These are phyloP conservation scores for Davidsoniella australis DNA, from an alignment of 2,329 filamentous ascomycete species.

Conservation along the genomic window DNA sequence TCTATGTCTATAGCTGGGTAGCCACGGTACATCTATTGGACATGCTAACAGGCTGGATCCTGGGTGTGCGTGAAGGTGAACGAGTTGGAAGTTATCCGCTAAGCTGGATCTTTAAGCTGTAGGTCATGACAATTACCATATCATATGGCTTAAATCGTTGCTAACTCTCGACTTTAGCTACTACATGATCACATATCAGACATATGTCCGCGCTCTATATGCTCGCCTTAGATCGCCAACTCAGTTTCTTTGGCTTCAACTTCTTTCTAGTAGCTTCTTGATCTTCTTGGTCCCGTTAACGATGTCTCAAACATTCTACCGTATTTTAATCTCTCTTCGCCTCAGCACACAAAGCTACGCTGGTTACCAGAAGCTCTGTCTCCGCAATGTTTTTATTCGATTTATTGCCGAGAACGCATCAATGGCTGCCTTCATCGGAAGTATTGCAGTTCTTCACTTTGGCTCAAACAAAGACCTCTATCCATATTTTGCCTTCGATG, in stretches of 20 bases:
- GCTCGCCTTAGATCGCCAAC: slow-evolving; percentile 46
- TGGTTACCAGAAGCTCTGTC: slow-evolving; percentile 48
- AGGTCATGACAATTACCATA: slow-evolving; percentile 17
- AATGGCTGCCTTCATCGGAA: slow-evolving; percentile 51
- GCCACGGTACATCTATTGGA: slow-evolving; percentile 48
- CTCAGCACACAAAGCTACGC: slow-evolving; percentile 42
- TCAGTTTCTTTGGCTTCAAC: slow-evolving; percentile 49
- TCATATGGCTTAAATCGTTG: not conserved
- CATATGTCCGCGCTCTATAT: slow-evolving; percentile 52
- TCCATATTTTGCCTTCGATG: slow-evolving; percentile 51
- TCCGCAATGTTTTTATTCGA: slow-evolving; percentile 49
- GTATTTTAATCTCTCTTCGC: slow-evolving; percentile 32
- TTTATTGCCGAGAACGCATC: slow-evolving; percentile 50
- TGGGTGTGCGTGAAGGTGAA: slow-evolving; percentile 48
- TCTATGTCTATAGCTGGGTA: slow-evolving; percentile 57
- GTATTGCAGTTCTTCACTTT: slow-evolving; percentile 48
- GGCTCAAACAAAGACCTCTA: slow-evolving; percentile 51
- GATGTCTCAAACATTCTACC: slow-evolving; percentile 43
- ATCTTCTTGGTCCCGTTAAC: slow-evolving; percentile 47
- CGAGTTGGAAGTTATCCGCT: slow-evolving; percentile 53
- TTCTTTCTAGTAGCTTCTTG: slow-evolving; percentile 44
- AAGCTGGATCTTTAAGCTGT: slow-evolving; percentile 56
- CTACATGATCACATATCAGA: slow-evolving; percentile 54
- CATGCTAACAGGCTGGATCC: slow-evolving; percentile 46
- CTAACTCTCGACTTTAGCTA: slow-evolving; percentile 27